phyloP scores from a whole-genome alignment of 768 basidiomycete species.

The Hericium erinaceus region DNA sequence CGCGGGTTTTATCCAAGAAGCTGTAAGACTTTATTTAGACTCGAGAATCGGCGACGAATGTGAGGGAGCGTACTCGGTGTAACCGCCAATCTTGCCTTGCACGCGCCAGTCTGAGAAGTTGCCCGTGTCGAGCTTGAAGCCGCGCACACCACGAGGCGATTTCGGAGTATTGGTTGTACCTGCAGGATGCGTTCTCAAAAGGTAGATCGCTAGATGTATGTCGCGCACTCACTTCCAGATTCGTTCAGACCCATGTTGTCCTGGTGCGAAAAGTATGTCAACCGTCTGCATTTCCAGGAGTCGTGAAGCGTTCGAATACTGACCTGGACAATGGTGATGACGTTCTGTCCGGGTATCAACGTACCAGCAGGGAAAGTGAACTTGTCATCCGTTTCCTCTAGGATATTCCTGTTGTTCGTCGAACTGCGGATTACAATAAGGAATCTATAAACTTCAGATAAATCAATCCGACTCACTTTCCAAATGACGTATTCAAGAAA shows the following conservation, averaged over 20 bases:
- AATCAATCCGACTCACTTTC: constrained; percentile 42
- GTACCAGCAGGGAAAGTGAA: constrained; percentile 55
- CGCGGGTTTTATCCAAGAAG: constrained; percentile 56
- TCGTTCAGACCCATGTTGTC: constrained; percentile 79
- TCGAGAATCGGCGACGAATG: no score
- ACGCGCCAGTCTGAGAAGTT: constrained; percentile 34
- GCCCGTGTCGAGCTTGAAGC: constrained; percentile 60
- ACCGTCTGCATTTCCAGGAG: background rate
- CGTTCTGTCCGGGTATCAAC: constrained; percentile 44
- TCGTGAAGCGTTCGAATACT: constrained; percentile 1
- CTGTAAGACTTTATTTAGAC: no score
- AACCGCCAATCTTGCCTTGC: constrained; percentile 38
- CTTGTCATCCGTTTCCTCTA: constrained; percentile 59
- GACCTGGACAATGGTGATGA: constrained; percentile 71
- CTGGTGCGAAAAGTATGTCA: constrained; percentile 22
- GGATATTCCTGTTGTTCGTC: constrained; percentile 49
- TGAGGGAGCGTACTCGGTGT: constrained; percentile 27
- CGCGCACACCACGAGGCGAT: constrained; percentile 70
- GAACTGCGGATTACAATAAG: constrained; percentile 32
- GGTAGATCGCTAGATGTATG: constrained; percentile 8
- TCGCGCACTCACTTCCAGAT: constrained; percentile 32
- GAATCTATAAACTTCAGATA: background rate
- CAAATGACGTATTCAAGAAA: constrained; percentile 65
- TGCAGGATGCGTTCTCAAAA: constrained; percentile 8
- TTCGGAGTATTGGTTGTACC: constrained; percentile 39